Evolutionary conservation across 768 basidiomycete genomes (phyloP), one percentile per base, ranked within the genome.

Genomic region (Mycena albidolilacea): DNA sequence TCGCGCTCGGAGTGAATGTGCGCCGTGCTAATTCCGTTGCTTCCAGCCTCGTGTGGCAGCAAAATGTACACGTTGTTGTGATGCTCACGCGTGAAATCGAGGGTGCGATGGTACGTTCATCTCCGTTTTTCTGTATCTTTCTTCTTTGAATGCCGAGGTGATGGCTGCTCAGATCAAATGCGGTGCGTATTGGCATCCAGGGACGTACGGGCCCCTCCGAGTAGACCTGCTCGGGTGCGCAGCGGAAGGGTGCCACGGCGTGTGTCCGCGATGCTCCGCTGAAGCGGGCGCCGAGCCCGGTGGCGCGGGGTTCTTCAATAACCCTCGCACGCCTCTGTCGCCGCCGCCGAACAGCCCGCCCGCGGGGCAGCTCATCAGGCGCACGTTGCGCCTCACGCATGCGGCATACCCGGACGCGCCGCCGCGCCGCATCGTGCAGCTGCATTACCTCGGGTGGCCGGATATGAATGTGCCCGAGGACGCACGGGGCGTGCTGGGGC

Each of bases 11-110:
- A 21, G 23, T 30, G 21, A 21, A 14, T 21, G 23, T 50, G 23
- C 6, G 21, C 5, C 21, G 23, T 61, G 63, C 41, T 57, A 7
- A 57, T 23, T 7, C 43, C 52, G 41, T 65, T 21, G 39, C 17
- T 50, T 17, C 43, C 68, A 95, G 95, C 41, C 87, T 98, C 17
- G 91, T 93, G 65, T 97, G 96, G 94, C 95, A 98, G 79, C 97
- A 98, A 81, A 93, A 95, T 75, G 94, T 98, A 0, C 93, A 94
- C 74, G 95, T 98, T 62, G 96, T 99, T 75, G 94, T 98, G 73
- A 99, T 98, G 97, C 90, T 99, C 69, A 98, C 97, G 5, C 92
- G 93, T 70, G 95, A 97, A 79, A 87, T 94, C 69, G 97, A 99
- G 80, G 95, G 94, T 62, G 88, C 95, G 21, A 90, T 91, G 80